Conservation (phyloP, 345 rosid species). For the Populus tremula region DNA sequence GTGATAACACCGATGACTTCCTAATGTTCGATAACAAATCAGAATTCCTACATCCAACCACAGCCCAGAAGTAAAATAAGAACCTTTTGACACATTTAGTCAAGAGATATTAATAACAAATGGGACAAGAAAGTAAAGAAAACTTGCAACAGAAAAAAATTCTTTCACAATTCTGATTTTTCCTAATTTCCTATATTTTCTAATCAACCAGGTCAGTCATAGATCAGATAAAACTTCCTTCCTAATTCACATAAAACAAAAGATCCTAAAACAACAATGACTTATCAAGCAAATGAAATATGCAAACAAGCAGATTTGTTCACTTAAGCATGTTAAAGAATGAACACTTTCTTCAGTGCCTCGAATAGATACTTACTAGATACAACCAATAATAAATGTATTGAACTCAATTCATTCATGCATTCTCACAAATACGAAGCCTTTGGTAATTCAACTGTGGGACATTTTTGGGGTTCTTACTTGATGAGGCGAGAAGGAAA, state of each 20-base stretch:
- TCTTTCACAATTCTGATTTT: neutral
- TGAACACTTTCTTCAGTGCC: neutral
- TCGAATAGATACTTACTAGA: neutral
- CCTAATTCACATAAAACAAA: neutral
- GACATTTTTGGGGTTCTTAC: conserved; percentile 33
- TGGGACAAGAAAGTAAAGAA: neutral
- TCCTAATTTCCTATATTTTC: neutral
- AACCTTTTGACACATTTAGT: neutral
- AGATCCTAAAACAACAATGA: neutral
- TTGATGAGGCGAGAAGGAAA: conserved; percentile 53
- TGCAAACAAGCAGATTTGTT: neutral
- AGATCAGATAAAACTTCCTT: neutral
- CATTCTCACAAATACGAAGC: neutral
- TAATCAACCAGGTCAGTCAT: neutral
- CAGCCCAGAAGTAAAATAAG: neutral
- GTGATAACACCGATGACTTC: conserved; percentile 49
- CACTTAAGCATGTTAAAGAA: neutral
- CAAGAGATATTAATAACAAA: neutral
- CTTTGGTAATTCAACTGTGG: neutral
- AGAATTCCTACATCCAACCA: conserved; percentile 38
- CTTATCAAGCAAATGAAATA: neutral
- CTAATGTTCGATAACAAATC: conserved; percentile 45
- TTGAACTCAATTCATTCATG: too few relatives aligned
- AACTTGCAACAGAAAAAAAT: neutral
- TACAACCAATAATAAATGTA: neutral